Conservation (phyloP, 805 yeast species). For the Teunomyces barrocoloradensis region DNA sequence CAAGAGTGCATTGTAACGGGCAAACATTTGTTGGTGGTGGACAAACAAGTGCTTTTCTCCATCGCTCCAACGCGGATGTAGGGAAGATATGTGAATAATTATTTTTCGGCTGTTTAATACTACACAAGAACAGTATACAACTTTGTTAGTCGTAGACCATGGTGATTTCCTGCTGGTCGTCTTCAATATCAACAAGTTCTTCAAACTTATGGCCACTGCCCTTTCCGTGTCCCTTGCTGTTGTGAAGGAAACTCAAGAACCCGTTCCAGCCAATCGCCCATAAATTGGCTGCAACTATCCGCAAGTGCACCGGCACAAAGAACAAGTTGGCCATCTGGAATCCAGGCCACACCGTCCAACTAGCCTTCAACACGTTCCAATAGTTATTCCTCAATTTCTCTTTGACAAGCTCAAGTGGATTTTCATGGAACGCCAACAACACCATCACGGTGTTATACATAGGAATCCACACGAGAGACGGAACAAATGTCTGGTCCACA, state of each 20-base stretch:
- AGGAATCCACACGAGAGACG: conserved; percentile 42
- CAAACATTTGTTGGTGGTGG: conserved; percentile 8
- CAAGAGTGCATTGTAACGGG: conserved; percentile 24
- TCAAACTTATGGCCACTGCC: conserved; percentile 36
- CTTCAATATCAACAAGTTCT: conserved; percentile 39
- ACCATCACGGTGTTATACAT: conserved; percentile 41
- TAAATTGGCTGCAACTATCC: conserved; percentile 36
- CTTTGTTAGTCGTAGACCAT: conserved; percentile 27
- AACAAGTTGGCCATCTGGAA: conserved; percentile 38
- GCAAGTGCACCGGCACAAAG: conserved; percentile 37
- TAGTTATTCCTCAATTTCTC: conserved; percentile 37
- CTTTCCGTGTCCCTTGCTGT: conserved; percentile 40
- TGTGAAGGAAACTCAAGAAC: conserved; percentile 47
- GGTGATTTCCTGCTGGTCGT: conserved; percentile 31
- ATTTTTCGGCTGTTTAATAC: too few relatives aligned
- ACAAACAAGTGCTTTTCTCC: too few relatives aligned
- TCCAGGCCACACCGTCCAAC: conserved; percentile 44
- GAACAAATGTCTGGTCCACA: conserved; percentile 36
- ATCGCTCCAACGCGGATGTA: too few relatives aligned
- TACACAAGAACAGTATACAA: background rate
- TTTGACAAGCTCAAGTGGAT: conserved; percentile 30
- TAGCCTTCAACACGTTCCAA: conserved; percentile 40
- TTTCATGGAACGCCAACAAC: conserved; percentile 31
- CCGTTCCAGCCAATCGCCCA: conserved; percentile 45
- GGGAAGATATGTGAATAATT: too few relatives aligned